Percentiles rank a stretch among this genome's conserved stretches.
phyloP scores from a whole-genome alignment of 306 rosid genomes.

The Rosa rugosa region DNA sequence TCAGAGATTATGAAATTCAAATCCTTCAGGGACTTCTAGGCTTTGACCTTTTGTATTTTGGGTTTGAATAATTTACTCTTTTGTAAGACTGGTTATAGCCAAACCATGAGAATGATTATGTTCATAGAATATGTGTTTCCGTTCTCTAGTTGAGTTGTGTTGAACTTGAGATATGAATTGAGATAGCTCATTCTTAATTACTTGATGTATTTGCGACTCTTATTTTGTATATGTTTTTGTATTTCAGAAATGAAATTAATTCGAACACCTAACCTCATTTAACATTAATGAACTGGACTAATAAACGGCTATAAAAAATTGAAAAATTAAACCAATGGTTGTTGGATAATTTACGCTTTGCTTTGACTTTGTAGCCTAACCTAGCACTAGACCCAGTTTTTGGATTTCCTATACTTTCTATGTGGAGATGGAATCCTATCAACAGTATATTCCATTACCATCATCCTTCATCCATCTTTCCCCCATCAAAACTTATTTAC shows the following conservation, averaged over 20 bases:
- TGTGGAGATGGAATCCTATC: not conserved
- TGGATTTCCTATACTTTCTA: not conserved
- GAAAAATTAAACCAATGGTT: not conserved
- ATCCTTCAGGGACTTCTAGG: not conserved
- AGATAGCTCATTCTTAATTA: not conserved
- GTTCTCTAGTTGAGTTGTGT: not conserved
- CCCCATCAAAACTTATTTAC: not conserved
- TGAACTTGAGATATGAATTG: not conserved
- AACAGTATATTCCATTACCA: not conserved
- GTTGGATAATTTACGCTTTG: not conserved
- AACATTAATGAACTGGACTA: too few species aligned
- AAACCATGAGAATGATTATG: not conserved
- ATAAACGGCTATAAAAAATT: too few species aligned
- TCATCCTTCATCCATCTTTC: not conserved
- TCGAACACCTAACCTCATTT: too few species aligned
- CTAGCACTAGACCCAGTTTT: not conserved
- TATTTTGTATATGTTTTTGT: too few species aligned
- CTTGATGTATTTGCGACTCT: too few species aligned
- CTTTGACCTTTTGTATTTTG: not conserved
- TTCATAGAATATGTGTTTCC: not conserved
- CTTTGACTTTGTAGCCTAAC: not conserved
- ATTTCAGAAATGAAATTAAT: too few species aligned
- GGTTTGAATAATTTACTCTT: not conserved
- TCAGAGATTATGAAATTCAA: not conserved
- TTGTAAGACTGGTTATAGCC: not conserved